Conservation (phyloP, 768 basidiomycete species). For the Naganishia onofrii region DNA sequence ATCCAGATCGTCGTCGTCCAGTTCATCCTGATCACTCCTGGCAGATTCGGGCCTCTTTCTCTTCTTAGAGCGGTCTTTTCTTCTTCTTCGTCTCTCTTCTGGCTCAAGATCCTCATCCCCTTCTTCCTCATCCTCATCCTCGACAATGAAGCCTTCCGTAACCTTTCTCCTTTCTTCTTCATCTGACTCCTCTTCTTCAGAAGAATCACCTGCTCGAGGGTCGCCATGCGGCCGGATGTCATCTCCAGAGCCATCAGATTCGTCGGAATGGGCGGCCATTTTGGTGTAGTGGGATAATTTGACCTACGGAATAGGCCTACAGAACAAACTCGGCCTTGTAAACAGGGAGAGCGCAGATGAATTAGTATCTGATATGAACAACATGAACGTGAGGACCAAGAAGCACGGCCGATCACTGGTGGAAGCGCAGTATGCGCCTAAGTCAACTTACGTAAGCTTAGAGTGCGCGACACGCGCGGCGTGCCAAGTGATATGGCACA, state of each 20-base stretch:
- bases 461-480: background rate
- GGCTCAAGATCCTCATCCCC: conserved; percentile 54
- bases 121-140: conserved; percentile 81
- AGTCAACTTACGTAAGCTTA: background rate
- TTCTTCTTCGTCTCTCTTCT: conserved; percentile 59
- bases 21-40: conserved; percentile 45
- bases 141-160: conserved; percentile 86
- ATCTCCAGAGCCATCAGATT: conserved; percentile 14
- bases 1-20: conserved; percentile 88
- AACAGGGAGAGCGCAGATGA: background rate
- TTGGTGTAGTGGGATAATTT: background rate
- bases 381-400: background rate
- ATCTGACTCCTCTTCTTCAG: conserved; percentile 24
- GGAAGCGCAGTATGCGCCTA: no score
- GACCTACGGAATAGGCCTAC: background rate
- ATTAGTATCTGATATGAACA: background rate
- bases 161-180: conserved; percentile 55
- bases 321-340: background rate
- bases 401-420: background rate
- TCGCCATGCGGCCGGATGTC: conserved; percentile 20
- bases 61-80: conserved; percentile 52
- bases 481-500: no score
- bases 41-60: conserved; percentile 61
- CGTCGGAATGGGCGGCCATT: conserved; percentile 19
- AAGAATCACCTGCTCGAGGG: conserved; percentile 12